These are phyloP conservation scores for Boletus subparvulus DNA, from an alignment of 768 basidiomycete genomes.

Conservation along the genomic window DNA sequence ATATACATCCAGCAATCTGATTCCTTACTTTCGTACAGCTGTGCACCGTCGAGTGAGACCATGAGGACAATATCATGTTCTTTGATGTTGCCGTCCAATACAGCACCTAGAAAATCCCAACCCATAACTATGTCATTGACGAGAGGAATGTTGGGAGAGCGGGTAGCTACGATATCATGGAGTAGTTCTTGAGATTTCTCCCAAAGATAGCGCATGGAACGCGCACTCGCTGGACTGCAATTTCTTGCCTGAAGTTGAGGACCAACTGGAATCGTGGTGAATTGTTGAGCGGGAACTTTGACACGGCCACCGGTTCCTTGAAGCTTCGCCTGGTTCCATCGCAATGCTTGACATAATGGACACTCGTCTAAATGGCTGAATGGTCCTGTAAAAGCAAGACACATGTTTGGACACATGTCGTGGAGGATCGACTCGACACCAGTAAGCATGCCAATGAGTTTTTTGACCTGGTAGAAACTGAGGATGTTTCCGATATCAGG, in stretches of 20 bases:
- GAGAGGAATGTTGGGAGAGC: neutral
- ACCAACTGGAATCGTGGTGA: constrained; percentile 40
- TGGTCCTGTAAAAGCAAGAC: constrained; percentile 42
- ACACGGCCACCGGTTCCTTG: neutral
- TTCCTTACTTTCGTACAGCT: constrained; percentile 30
- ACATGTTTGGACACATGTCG: constrained; percentile 46
- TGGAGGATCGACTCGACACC: constrained; percentile 35
- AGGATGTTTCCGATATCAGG: neutral
- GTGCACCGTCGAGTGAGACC: constrained; percentile 33
- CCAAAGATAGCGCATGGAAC: constrained; percentile 29
- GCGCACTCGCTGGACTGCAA: constrained; percentile 20
- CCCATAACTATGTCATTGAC: constrained; percentile 7
- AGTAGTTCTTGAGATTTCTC: neutral
- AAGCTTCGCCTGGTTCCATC: constrained; percentile 19
- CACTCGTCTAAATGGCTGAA: constrained; percentile 31
- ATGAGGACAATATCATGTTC: constrained; percentile 19
- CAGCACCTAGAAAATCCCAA: constrained; percentile 6
- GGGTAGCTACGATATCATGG: neutral
- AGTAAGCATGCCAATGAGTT: neutral
- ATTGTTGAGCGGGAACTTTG: constrained; percentile 33
- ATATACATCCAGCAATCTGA: constrained; percentile 24
- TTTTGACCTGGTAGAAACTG: constrained; percentile 8
- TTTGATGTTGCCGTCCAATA: constrained; percentile 2
- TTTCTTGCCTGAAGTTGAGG: constrained; percentile 44
- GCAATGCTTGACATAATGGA: constrained; percentile 30